Evolutionary conservation across 495 filamentous ascomycete species (phyloP).

Genomic region (Aspergillus asperescens): DNA sequence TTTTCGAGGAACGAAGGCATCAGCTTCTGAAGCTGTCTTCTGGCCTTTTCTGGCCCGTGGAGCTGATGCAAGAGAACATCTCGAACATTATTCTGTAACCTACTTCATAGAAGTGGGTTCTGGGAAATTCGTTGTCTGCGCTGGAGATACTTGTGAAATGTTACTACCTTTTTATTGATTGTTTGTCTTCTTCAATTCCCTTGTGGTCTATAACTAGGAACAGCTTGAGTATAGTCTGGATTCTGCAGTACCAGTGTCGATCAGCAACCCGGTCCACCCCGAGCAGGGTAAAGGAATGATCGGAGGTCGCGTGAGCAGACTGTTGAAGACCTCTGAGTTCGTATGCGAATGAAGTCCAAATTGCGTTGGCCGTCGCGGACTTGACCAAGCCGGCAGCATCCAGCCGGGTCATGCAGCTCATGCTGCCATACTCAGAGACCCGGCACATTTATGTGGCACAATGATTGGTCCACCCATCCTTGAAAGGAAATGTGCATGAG

Average conservation of each 20-base stretch:
- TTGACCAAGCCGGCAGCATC: conserved; percentile 6
- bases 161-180: not conserved
- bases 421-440: not conserved
- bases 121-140: not conserved
- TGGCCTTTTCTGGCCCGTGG: conserved; percentile 45
- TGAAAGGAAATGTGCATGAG: conserved; percentile 1
- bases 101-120: too few species aligned
- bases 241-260: not conserved
- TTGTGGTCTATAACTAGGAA: too few species aligned
- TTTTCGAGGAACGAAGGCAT: conserved; percentile 62
- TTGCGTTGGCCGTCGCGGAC: not conserved
- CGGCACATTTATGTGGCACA: not conserved
- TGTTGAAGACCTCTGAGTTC: not conserved
- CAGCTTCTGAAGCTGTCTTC: conserved; percentile 41
- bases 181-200: not conserved
- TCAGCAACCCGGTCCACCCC: not conserved
- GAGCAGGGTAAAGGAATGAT: not conserved
- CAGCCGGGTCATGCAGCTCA: conserved; percentile 3
- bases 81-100: conserved; percentile 46
- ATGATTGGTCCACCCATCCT: conserved; percentile 1
- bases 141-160: not conserved
- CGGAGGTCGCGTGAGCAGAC: conserved; percentile 1
- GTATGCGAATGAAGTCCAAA: not conserved
- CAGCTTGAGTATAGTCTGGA: not conserved
- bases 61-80: conserved; percentile 68